Conservation (phyloP, 2,329 filamentous ascomycete genomes). For the Fusarium sp. region DNA sequence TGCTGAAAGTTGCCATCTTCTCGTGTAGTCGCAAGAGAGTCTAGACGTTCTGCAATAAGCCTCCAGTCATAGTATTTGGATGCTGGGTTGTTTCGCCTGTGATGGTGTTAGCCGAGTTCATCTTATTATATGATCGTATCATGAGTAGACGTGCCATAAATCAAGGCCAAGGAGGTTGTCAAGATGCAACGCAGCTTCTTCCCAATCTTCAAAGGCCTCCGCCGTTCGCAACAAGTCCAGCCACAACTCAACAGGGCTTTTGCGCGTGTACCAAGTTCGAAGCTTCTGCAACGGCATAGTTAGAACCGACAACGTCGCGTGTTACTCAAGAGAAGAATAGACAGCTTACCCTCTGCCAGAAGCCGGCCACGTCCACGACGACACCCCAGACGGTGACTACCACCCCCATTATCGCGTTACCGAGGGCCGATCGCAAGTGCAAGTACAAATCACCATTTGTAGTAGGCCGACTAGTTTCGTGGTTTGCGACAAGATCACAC, state of each 20-base stretch:
- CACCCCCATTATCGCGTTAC: slow-evolving; percentile 58
- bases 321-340: slow-evolving; percentile 8
- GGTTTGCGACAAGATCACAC: slow-evolving; percentile 32
- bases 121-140: not conserved
- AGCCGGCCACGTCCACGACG: slow-evolving; percentile 70
- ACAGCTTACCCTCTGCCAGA: slow-evolving; percentile 70
- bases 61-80: slow-evolving; percentile 88
- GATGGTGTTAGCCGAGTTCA: slow-evolving; percentile 22
- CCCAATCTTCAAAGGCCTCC: slow-evolving; percentile 85
- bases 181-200: slow-evolving; percentile 84
- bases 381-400: slow-evolving; percentile 67
- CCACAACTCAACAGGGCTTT: slow-evolving; percentile 74
- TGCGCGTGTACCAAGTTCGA: slow-evolving; percentile 74
- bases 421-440: slow-evolving; percentile 53
- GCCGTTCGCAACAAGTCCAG: slow-evolving; percentile 75
- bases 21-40: slow-evolving; percentile 76
- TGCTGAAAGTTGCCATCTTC: slow-evolving; percentile 79
- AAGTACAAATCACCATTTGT: slow-evolving; percentile 50
- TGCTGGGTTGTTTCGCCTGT: slow-evolving; percentile 83
- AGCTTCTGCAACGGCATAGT: slow-evolving; percentile 68
- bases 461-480: slow-evolving; percentile 23
- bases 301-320: slow-evolving; percentile 21
- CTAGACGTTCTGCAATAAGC: slow-evolving; percentile 82
- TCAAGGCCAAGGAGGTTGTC: slow-evolving; percentile 85
- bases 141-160: slow-evolving; percentile 71